A percentile compares a stretch with the other conserved stretches of the same genome.
Evolutionary conservation across 169 alveolate species (phyloP).

Genomic region (Cryptosporidium bovis): DNA sequence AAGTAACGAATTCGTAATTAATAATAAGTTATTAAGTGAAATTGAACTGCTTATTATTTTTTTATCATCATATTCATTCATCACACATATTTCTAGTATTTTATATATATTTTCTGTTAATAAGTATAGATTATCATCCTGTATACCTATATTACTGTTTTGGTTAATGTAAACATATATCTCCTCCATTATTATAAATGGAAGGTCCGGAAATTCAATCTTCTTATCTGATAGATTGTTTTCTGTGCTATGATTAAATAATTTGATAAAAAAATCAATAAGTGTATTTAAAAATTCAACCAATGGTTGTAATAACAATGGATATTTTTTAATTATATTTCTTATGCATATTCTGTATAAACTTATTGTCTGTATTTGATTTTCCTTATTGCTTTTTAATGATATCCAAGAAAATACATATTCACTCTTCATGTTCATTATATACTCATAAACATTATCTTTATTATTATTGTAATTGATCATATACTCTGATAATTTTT

Average conservation of each 20-base stretch:
- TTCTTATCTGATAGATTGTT: neutral
- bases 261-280: conserved; percentile 25
- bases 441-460: neutral
- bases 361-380: conserved; percentile 32
- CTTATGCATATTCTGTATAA: conserved; percentile 45
- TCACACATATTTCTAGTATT: conserved; percentile 1
- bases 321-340: conserved; percentile 45
- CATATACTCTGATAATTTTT: conserved; percentile 33
- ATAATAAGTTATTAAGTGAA: conserved; percentile 23
- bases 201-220: conserved; percentile 60
- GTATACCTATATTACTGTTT: neutral
- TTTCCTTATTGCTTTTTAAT: conserved; percentile 45
- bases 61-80: neutral
- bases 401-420: conserved; percentile 61
- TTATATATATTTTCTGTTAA: conserved; percentile 28
- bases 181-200: conserved; percentile 55
- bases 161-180: conserved; percentile 36
- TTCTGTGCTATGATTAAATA: neutral
- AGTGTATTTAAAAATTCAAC: conserved; percentile 40
- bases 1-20: conserved; percentile 23
- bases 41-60: neutral
- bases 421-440: conserved; percentile 10
- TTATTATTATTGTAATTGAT: neutral
- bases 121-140: conserved; percentile 4
- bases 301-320: conserved; percentile 29